Evolutionary conservation across 768 basidiomycete species (phyloP).

Genomic region (Boletus rubropictus): DNA sequence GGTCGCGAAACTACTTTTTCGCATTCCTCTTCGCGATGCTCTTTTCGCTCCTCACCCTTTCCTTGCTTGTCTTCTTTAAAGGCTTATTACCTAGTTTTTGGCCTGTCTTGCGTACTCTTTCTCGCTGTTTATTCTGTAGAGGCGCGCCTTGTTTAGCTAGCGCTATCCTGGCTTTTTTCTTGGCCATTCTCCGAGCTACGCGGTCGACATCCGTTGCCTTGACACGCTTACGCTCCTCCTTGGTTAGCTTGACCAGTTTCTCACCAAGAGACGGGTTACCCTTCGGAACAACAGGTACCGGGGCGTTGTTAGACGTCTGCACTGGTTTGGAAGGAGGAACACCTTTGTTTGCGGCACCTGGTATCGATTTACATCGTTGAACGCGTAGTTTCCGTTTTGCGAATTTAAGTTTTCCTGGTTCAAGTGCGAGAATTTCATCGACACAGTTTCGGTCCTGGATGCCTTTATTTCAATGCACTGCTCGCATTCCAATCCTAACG

Average conservation of each 20-base stretch:
- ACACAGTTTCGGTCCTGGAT: slow-evolving; percentile 82
- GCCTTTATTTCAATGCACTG: neutral
- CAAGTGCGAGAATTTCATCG: slow-evolving; percentile 84
- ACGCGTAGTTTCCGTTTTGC: slow-evolving; percentile 90
- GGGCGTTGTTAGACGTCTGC: neutral
- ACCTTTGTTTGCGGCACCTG: slow-evolving; percentile 31
- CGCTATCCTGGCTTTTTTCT: slow-evolving; percentile 72
- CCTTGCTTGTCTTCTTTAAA: slow-evolving; percentile 33
- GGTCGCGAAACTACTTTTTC: slow-evolving; percentile 41
- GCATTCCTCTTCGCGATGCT: slow-evolving; percentile 48
- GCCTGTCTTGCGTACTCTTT: slow-evolving; percentile 42
- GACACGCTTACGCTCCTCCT: slow-evolving; percentile 78
- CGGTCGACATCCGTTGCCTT: slow-evolving; percentile 80
- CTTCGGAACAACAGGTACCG: slow-evolving; percentile 42
- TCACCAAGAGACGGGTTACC: slow-evolving; percentile 81
- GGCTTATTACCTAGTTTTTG: slow-evolving; percentile 16
- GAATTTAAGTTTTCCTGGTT: slow-evolving; percentile 74
- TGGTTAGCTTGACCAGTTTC: slow-evolving; percentile 69
- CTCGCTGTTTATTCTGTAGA: slow-evolving; percentile 38
- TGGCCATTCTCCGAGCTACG: slow-evolving; percentile 76
- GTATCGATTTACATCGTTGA: slow-evolving; percentile 80
- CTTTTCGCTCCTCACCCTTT: slow-evolving; percentile 50
- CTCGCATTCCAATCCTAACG: neutral
- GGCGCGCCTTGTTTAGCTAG: slow-evolving; percentile 40
- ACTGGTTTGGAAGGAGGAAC: slow-evolving; percentile 3